phyloP scores from a whole-genome alignment of 2,329 filamentous ascomycete species.

The Aspergillus sp. region DNA sequence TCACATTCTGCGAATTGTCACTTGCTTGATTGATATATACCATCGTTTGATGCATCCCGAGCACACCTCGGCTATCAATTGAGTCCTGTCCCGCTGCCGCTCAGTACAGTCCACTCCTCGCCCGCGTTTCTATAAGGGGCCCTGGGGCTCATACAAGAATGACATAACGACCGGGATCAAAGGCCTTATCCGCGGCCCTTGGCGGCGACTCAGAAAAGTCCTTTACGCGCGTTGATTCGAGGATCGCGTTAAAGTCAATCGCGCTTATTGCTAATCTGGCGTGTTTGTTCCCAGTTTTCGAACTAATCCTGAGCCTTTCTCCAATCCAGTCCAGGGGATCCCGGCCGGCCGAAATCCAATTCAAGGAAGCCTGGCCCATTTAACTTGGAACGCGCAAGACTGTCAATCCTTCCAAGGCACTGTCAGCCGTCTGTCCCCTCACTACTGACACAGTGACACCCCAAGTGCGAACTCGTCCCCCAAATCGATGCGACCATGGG shows the following conservation, averaged over 20 bases:
- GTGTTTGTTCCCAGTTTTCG: constrained; percentile 14
- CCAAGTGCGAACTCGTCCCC: no score
- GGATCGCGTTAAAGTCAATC: constrained; percentile 24
- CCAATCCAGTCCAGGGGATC: constrained; percentile 15
- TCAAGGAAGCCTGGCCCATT: not conserved
- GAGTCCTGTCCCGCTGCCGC: not conserved
- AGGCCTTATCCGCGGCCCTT: constrained; percentile 21
- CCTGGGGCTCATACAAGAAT: not conserved
- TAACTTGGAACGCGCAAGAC: constrained; percentile 2
- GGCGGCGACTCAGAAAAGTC: constrained; percentile 24
- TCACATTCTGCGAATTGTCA: not conserved
- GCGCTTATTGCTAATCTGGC: constrained; percentile 29
- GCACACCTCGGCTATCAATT: not conserved
- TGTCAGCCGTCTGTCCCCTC: no score
- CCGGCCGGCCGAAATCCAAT: constrained; percentile 8
- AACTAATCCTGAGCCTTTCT: not conserved
- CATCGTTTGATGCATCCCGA: not conserved
- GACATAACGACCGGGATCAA: constrained; percentile 18
- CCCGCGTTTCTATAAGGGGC: constrained; percentile 4
- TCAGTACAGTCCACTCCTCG: not conserved
- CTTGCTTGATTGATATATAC: not conserved
- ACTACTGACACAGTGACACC: no score
- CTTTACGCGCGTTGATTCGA: constrained; percentile 29
- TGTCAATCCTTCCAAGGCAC: not conserved
- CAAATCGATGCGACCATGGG: no score